A percentile compares a stretch with the other conserved stretches of the same genome.
Conservation (phyloP, 768 basidiomycete species). For the Scleroderma citrinum region DNA sequence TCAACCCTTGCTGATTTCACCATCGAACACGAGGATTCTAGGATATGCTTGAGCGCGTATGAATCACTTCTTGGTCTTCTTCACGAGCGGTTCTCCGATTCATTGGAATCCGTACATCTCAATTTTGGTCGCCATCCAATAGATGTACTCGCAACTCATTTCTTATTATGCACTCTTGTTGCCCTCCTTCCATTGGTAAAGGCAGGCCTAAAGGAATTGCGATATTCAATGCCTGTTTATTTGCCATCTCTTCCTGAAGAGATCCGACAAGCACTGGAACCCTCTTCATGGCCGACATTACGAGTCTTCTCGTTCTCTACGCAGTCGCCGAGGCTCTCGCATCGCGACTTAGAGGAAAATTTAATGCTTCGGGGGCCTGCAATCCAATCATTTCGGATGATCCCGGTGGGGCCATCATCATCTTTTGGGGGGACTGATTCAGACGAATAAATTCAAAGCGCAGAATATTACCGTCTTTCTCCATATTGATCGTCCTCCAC, state of each 20-base stretch:
- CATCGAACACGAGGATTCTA: neutral
- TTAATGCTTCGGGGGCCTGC: neutral
- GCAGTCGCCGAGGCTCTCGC: neutral
- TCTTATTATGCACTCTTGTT: neutral
- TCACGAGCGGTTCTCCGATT: neutral
- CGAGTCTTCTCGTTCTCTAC: constrained; percentile 1
- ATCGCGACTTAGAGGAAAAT: neutral
- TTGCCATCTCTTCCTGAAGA: neutral
- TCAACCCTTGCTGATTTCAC: neutral
- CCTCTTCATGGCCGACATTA: constrained; percentile 4
- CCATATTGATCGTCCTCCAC: too few species aligned
- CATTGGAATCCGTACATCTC: constrained; percentile 4
- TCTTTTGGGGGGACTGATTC: too few species aligned
- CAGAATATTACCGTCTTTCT: too few species aligned
- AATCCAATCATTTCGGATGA: too few species aligned
- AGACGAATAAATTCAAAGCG: too few species aligned
- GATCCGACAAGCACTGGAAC: neutral
- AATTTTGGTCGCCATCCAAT: neutral
- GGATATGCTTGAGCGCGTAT: neutral
- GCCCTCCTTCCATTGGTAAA: constrained; percentile 1
- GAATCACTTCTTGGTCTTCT: neutral
- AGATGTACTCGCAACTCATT: neutral
- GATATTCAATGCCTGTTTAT: neutral
- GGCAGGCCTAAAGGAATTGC: constrained; percentile 1
- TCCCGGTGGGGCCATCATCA: too few species aligned